Base-by-base conservation (phyloP, 805 yeast species). In the Jamesozyma rosinii region DNA sequence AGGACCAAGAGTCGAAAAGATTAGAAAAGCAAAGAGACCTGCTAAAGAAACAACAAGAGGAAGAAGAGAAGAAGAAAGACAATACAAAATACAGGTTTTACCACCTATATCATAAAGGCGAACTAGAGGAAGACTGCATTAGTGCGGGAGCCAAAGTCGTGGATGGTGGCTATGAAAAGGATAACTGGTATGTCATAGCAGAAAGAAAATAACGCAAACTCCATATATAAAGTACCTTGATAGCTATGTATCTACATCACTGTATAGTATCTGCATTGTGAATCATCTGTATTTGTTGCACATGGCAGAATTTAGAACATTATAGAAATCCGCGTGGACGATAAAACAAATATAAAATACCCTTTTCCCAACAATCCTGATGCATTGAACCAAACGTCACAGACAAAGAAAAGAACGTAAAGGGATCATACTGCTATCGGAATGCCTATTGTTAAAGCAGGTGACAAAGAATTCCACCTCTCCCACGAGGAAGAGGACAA, bases 151-250 rank as follows among this genome's bases (percentile, higher is more conserved):
- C 81, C 1, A 51, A 43, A 3, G 69, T 89, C 0, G 70, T 83
- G 0, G 77, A 74, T 22, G 67, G 74, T 35, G 98, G 98, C 0
- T 92, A 90, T 58, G 97, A 92, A 59, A 77, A 75, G 57, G 98
- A 90, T 58, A 90, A 90, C 56, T 92, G 97, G 97, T 90, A 95
- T 84, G 80, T 70, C 2, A 65, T 81, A 3, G 67, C 71, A 19
- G 58, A 66, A 48, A 69, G 65, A 43, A 41, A 49, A 13, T 56
- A 53, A 45, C 4, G 31, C 19, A 31, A 11, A 24, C 11, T 8
- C 29, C 29, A 24, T 11, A 24, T 24, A 24, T 24, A 24, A 11
- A 24, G 11, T 24, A 24, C 11, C 6, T 24, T 24, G 11, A 24
- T 24, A 24, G 11, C 6, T 24, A 24, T 24, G 11, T 11, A 24